Evolutionary conservation across 1,139 yeast genomes (phyloP).

Genomic region (Scheffersomyces illinoinensis): DNA sequence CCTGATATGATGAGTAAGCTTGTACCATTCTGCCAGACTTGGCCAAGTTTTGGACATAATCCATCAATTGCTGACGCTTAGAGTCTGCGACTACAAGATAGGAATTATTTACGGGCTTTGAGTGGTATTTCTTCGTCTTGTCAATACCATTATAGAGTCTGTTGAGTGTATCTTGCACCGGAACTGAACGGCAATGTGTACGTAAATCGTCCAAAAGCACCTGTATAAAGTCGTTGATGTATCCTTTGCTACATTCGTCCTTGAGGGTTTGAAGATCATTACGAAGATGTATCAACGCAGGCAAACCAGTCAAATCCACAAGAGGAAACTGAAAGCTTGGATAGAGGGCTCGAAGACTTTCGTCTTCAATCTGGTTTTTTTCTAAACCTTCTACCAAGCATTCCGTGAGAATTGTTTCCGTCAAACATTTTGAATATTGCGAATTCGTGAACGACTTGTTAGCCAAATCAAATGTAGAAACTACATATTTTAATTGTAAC

Average conservation of each 20-base stretch:
- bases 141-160: slow-evolving; percentile 42
- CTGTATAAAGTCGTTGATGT: slow-evolving; percentile 56
- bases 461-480: slow-evolving; percentile 54
- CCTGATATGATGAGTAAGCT: slow-evolving; percentile 70
- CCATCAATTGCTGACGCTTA: slow-evolving; percentile 41
- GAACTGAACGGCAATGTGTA: slow-evolving; percentile 51
- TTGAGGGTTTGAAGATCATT: slow-evolving; percentile 51
- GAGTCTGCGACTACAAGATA: slow-evolving; percentile 37
- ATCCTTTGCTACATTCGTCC: slow-evolving; percentile 66
- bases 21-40: slow-evolving; percentile 64
- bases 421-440: slow-evolving; percentile 44
- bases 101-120: slow-evolving; percentile 19
- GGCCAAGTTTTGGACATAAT: slow-evolving; percentile 54
- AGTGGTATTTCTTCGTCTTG: slow-evolving; percentile 20
- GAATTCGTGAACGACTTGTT: slow-evolving; percentile 46
- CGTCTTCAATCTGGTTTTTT: slow-evolving; percentile 24
- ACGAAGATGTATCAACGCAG: slow-evolving; percentile 61
- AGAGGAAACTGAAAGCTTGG: slow-evolving; percentile 52
- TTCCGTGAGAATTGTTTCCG: slow-evolving; percentile 58
- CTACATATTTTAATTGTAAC: slow-evolving; percentile 58
- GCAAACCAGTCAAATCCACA: slow-evolving; percentile 52
- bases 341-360: slow-evolving; percentile 26
- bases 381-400: slow-evolving; percentile 54
- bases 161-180: slow-evolving; percentile 50
- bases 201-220: slow-evolving; percentile 62